A percentile compares a stretch with the other conserved stretches of the same genome.
These are phyloP conservation scores for Fusarium euwallaceae DNA, from an alignment of 2,329 filamentous ascomycete species.

Conservation along the genomic window DNA sequence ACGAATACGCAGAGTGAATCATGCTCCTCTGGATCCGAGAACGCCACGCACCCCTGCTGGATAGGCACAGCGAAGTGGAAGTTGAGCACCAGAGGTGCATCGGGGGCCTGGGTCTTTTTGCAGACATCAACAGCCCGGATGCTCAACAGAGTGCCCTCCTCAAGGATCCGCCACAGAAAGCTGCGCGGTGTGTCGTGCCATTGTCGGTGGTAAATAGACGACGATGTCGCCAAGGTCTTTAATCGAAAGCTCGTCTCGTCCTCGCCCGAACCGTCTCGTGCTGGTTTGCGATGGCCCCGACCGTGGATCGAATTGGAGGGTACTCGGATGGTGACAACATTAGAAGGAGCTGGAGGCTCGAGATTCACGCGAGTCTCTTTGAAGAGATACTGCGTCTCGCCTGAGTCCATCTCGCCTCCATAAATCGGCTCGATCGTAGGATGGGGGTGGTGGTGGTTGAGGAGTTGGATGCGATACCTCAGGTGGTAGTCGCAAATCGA, in stretches of 20 bases:
- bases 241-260: conserved; percentile 81
- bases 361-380: conserved; percentile 90
- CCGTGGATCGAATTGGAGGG: conserved; percentile 65
- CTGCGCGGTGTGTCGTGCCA: conserved; percentile 82
- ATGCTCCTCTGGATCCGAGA: conserved; percentile 83
- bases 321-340: conserved; percentile 78
- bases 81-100: conserved; percentile 81
- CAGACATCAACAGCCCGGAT: conserved; percentile 86
- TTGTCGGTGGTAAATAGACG: conserved; percentile 87
- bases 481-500: conserved; percentile 42
- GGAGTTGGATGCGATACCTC: conserved; percentile 31
- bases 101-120: conserved; percentile 73
- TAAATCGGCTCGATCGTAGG: conserved; percentile 52
- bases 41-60: conserved; percentile 81
- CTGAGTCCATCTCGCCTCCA: conserved; percentile 78
- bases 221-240: conserved; percentile 80
- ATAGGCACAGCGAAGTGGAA: conserved; percentile 83
- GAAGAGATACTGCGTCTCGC: conserved; percentile 76
- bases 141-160: conserved; percentile 84
- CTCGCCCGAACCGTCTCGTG: conserved; percentile 59
- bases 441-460: conserved; percentile 23
- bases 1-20: conserved; percentile 85
- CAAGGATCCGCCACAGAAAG: conserved; percentile 91
- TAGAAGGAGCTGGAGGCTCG: conserved; percentile 77
- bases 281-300: conserved; percentile 57